Percentiles rank a stretch among this genome's conserved stretches.
Conservation (phyloP, 225 moss, liverwort and hornwort genomes). For the Rhytidiadelphus loreus region DNA sequence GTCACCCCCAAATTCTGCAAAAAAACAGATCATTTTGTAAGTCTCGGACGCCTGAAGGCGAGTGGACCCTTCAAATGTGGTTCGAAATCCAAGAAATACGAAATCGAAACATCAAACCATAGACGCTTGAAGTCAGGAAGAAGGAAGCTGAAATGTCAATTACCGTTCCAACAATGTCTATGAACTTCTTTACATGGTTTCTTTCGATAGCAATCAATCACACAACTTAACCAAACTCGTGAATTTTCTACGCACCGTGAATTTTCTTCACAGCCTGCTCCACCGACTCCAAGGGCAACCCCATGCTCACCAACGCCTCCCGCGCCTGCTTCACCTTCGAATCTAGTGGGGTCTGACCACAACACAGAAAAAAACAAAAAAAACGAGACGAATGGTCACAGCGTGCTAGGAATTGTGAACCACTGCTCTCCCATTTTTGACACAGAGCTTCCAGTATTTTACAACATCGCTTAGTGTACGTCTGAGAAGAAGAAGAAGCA, state of each 20-base stretch:
- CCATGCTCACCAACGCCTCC: constrained; percentile 10
- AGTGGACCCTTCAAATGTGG: background rate
- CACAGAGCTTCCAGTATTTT: background rate
- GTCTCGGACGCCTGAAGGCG: background rate
- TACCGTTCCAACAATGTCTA: background rate
- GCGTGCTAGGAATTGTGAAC: background rate
- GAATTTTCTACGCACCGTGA: background rate
- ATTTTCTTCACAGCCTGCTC: constrained; percentile 26
- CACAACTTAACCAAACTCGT: background rate
- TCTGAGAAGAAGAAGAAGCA: background rate
- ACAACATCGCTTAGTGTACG: no score
- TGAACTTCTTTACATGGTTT: background rate
- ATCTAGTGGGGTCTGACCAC: background rate
- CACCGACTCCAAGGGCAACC: constrained; percentile 16
- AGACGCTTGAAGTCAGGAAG: background rate
- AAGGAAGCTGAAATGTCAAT: background rate
- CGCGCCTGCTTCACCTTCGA: constrained; percentile 18
- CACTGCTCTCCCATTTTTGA: background rate
- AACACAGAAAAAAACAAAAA: background rate
- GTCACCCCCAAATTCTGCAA: constrained; percentile 23
- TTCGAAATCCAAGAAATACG: background rate
- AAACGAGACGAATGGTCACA: background rate
- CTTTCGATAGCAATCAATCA: background rate
- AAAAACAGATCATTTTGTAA: background rate
- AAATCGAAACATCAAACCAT: background rate